These are phyloP conservation scores for Aspergillus alliaceus DNA, from an alignment of 2,329 filamentous ascomycete genomes.

Conservation along the genomic window DNA sequence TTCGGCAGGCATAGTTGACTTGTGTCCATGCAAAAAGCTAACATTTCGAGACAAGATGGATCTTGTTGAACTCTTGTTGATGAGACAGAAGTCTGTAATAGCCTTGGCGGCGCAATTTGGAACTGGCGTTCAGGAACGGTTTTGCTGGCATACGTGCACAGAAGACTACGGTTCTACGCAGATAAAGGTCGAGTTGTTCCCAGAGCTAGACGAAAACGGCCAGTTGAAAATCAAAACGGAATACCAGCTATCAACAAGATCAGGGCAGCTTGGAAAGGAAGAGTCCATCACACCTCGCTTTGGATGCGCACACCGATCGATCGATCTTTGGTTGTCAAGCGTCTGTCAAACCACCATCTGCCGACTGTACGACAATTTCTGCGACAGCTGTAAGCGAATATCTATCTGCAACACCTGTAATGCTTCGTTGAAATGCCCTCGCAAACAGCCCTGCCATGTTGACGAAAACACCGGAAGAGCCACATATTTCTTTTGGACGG, in stretches of 20 bases:
- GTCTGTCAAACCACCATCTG: conserved; percentile 40
- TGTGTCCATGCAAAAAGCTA: conserved; percentile 42
- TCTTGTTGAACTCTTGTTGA: conserved; percentile 32
- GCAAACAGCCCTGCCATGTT: conserved; percentile 31
- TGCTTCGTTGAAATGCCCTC: conserved; percentile 34
- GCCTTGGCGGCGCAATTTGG: conserved; percentile 30
- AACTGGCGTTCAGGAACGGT: conserved; percentile 28
- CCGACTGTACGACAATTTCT: conserved; percentile 33
- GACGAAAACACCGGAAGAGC: conserved; percentile 24
- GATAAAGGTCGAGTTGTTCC: conserved; percentile 36
- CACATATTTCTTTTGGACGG: conserved; percentile 38
- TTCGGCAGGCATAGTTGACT: conserved; percentile 37
- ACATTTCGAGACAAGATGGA: conserved; percentile 40
- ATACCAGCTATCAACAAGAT: conserved; percentile 35
- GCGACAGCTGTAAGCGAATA: conserved; percentile 36
- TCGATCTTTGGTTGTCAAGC: conserved; percentile 42
- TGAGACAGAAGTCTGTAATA: conserved; percentile 28
- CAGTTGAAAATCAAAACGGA: conserved; percentile 37
- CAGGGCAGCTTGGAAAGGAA: conserved; percentile 38
- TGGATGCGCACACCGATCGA: conserved; percentile 40
- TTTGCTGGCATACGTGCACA: conserved; percentile 40
- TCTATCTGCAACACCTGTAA: conserved; percentile 37
- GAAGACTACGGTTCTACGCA: conserved; percentile 36
- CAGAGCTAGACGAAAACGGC: conserved; percentile 33
- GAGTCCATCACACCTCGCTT: conserved; percentile 41